Evolutionary conservation across 305 asterid genomes (phyloP), one percentile per base, ranked within the genome.

Genomic region (Rubia tinctorum): DNA sequence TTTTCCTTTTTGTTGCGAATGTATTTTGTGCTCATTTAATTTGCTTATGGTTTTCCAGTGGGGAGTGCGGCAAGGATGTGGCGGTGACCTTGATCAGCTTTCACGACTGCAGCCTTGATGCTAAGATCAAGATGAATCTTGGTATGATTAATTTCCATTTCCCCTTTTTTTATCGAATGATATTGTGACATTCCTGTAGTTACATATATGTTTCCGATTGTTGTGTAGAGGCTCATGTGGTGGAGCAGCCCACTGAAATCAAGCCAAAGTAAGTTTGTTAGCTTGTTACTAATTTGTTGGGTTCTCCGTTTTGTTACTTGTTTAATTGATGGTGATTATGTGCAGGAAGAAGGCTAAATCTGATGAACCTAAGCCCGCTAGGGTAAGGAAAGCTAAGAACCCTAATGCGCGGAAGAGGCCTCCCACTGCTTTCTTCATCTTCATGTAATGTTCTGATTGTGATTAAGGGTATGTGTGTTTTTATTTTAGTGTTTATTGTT

Each of bases 361-460:
- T 18, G 51, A 61, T 70, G 73, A 70, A 53, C 65, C 65, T 15
- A 70, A 70, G 65, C 37, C 44, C n/a, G 51, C 58, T 15, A 70
- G 53, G 73, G 73, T 30, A 53, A 70, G 53, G 73, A 53, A 37
- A n/a, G 20, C 65, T 6, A 70, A 70, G 73, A 55, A 70, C 22
- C 65, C 73, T 18, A 34, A 55, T 70, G 73, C 73, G 13, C 62
- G 49, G 2, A 93, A 93, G 73, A 90, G 96, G 17, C 96, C 98
- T 53, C 86, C 84, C 4, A 90, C 97, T 47, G 97, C 98, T 3
- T 93, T 90, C 88, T 94, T 90, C 7, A 10, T 91, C 7, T 94
- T 94, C 96, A 81, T 94, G 98, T 90, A 83, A 71, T 56, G 25
- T 44, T 23, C 53, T 53, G 23, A n/a, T 51, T 37, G 12, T 69